phyloP scores from a whole-genome alignment of 139 green algal genomes.

The Auxenochlorella pyrenoidosa region DNA sequence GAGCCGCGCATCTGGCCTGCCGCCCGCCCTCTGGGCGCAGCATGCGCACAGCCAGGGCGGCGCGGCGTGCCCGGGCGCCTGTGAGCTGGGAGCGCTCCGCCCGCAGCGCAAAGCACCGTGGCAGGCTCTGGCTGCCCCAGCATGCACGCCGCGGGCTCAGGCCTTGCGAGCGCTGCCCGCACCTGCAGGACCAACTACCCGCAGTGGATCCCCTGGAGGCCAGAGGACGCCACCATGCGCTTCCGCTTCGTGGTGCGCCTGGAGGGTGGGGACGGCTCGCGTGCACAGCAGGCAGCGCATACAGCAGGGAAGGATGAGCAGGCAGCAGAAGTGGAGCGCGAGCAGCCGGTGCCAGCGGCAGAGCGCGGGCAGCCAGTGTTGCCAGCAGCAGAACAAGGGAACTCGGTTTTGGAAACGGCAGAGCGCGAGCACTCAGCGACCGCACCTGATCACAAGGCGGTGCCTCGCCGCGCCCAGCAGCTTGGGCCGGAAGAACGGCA shows the following conservation, averaged over 20 bases:
- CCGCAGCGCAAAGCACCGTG: too few relatives aligned
- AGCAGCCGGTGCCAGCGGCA: background rate
- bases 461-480: background rate
- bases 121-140: too few relatives aligned
- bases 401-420: too few relatives aligned
- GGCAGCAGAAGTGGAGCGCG: background rate
- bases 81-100: too few relatives aligned
- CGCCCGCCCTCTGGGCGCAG: too few relatives aligned
- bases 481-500: background rate
- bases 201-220: slow-evolving; percentile 54
- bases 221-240: slow-evolving; percentile 42
- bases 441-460: background rate
- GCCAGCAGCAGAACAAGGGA: background rate
- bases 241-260: slow-evolving; percentile 57
- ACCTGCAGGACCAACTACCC: slow-evolving; percentile 45
- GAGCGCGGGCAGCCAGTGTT: background rate
- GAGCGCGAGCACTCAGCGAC: too few relatives aligned
- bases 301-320: too few relatives aligned
- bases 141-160: too few relatives aligned
- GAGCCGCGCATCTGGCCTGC: background rate
- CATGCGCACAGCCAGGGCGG: too few relatives aligned
- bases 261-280: background rate
- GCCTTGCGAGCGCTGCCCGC: too few relatives aligned
- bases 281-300: too few relatives aligned
- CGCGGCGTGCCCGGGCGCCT: too few relatives aligned